Conservation (phyloP, 495 filamentous ascomycete species). For the Cryomyces antarcticus region DNA sequence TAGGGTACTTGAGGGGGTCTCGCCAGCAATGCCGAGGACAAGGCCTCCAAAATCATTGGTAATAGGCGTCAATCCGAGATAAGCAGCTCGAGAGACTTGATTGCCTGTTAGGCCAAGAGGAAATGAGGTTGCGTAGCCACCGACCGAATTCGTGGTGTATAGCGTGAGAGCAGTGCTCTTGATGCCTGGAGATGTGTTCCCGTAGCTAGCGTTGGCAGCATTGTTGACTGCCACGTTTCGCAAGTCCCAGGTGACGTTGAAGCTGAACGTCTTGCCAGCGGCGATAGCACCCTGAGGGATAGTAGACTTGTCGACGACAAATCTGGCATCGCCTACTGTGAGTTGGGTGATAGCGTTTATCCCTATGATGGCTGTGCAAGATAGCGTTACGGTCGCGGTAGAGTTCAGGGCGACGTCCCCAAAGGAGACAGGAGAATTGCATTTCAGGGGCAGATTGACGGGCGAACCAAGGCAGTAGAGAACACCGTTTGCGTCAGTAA, state of each 20-base stretch:
- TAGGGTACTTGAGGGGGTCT: constrained; percentile 7
- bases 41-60: constrained; percentile 20
- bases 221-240: constrained; percentile 17
- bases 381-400: constrained; percentile 11
- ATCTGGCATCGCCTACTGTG: constrained; percentile 11
- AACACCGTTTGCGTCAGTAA: constrained; percentile 19
- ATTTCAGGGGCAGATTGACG: constrained; percentile 7
- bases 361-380: constrained; percentile 18
- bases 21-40: constrained; percentile 12
- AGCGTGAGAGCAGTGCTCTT: constrained; percentile 13
- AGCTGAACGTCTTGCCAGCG: constrained; percentile 16
- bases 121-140: constrained; percentile 10
- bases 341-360: constrained; percentile 16
- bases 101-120: constrained; percentile 15
- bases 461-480: constrained; percentile 20
- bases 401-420: constrained; percentile 20
- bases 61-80: constrained; percentile 13
- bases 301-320: constrained; percentile 14
- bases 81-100: constrained; percentile 11
- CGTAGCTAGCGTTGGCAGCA: constrained; percentile 13
- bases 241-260: constrained; percentile 22
- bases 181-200: constrained; percentile 13
- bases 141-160: constrained; percentile 11
- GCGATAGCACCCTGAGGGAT: constrained; percentile 15
- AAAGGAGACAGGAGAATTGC: constrained; percentile 20